phyloP scores from a whole-genome alignment of 108 stramenopile genomes.

The Nitzschia sp. region DNA sequence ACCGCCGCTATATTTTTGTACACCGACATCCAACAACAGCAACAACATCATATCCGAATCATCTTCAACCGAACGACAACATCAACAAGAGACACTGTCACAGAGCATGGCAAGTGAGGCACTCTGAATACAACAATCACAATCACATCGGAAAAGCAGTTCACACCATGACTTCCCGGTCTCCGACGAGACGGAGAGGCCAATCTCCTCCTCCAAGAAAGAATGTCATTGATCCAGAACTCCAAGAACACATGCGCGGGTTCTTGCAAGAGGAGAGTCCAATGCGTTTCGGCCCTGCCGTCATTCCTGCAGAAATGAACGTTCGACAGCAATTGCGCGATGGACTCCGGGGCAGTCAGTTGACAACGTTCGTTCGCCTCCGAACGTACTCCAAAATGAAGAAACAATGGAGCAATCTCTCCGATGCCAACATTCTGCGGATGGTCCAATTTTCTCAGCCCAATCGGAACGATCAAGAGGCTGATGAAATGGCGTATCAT shows the following conservation, averaged over 20 bases:
- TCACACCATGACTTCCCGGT: too few relatives aligned
- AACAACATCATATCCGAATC: too few relatives aligned
- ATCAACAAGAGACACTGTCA: too few relatives aligned
- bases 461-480: not conserved
- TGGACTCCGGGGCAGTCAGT: not conserved
- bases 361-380: constrained; percentile 12
- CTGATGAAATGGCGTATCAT: constrained; percentile 3
- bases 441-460: constrained; percentile 13
- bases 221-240: not conserved
- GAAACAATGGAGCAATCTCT: constrained; percentile 3
- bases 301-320: not conserved
- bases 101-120: too few relatives aligned
- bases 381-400: constrained; percentile 9
- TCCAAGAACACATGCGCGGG: constrained; percentile 6
- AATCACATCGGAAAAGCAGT: too few relatives aligned
- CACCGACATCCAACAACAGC: too few relatives aligned
- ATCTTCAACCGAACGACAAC: too few relatives aligned
- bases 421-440: constrained; percentile 6
- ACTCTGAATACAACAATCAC: too few relatives aligned
- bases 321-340: constrained; percentile 7
- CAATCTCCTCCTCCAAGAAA: not conserved
- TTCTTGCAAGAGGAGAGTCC: constrained; percentile 5
- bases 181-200: too few relatives aligned
- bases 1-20: too few relatives aligned
- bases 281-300: constrained; percentile 18